These are phyloP conservation scores for Xerocomus brunneocitrinus DNA, from an alignment of 768 basidiomycete species.

Conservation along the genomic window DNA sequence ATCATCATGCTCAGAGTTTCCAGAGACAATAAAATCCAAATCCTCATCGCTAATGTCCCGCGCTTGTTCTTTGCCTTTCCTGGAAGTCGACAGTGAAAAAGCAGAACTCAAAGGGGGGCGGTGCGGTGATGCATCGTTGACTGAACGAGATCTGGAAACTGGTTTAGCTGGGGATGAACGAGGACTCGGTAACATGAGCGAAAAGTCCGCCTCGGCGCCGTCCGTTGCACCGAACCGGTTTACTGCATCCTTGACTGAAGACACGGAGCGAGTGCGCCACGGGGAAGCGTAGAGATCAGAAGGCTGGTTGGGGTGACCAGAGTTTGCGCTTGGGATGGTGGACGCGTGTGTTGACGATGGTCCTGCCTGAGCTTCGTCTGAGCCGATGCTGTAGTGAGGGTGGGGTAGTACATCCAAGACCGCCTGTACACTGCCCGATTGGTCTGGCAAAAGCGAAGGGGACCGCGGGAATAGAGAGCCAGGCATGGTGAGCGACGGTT, in stretches of 20 bases:
- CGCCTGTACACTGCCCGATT: slow-evolving; percentile 4
- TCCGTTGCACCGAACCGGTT: slow-evolving; percentile 42
- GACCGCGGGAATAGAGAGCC: slow-evolving; percentile 75
- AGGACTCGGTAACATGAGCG: slow-evolving; percentile 47
- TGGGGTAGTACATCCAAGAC: not conserved
- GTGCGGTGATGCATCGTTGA: slow-evolving; percentile 13
- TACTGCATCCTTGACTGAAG: slow-evolving; percentile 49
- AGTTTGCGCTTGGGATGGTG: not conserved
- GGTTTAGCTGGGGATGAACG: slow-evolving; percentile 31
- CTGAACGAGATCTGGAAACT: slow-evolving; percentile 23
- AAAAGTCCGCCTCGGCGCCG: slow-evolving; percentile 45
- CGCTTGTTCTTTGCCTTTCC: slow-evolving; percentile 47
- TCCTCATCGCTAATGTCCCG: slow-evolving; percentile 26
- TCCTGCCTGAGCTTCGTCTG: slow-evolving; percentile 11
- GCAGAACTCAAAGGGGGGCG: not conserved
- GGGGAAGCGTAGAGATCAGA: slow-evolving; percentile 23
- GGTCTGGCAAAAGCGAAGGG: slow-evolving; percentile 52
- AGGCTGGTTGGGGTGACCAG: not conserved
- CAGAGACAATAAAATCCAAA: slow-evolving; percentile 28
- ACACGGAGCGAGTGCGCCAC: slow-evolving; percentile 31
- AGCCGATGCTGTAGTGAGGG: not conserved
- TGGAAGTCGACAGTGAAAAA: slow-evolving; percentile 10
- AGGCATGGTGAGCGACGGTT: slow-evolving; percentile 64
- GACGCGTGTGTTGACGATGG: slow-evolving; percentile 13
- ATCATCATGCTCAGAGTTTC: slow-evolving; percentile 43